Base-by-base conservation (phyloP, 805 yeast genomes). In the Candida taoyuanica region DNA sequence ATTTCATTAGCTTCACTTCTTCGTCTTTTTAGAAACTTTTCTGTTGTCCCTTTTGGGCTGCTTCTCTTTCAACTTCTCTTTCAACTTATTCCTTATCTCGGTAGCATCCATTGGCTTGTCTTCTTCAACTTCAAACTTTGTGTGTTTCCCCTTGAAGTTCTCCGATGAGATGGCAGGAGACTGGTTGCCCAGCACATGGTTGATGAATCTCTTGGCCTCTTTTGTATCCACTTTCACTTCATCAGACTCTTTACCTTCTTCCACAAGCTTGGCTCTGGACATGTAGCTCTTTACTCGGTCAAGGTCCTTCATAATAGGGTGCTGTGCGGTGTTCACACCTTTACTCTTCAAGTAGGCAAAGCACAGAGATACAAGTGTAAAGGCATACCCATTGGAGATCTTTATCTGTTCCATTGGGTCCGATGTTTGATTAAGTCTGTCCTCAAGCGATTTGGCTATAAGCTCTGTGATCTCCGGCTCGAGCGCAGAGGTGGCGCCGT, bases 271-370 rank as follows among this genome's bases (percentile, higher is more conserved):
- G 26, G 74, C 68, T 51, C 78, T 69, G 27, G 70, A 70, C 78
- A 83, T 81, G 47, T 81, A 82, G n/a, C 67, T 53, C 55, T 81
- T 83, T 29, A 85, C 80, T 44, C 88, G 66, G 7, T 65, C 68
- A 36, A 85, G 63, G 52, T 84, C 94, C 21, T 63, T 63, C 78
- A 80, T 76, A 16, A 87, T 73, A 2, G 81, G 78, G 48, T 82
- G 86, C 5, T 40, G 44, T 9, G 67, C 68, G 1, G 81, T 72
- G 40, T 78, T 74, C 13, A 68, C 58, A 1, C 91, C 91, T 13
- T 61, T 61, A 0, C 78, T 53, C 46, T 82, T 78, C 40, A 82
- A 56, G 50, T 78, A 74, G 5, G 82, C 71, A 57, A 73, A 81
- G 39, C 77, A 62, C 16, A 78, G 52, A 0, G 87, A 78, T 8